Percentiles rank a stretch among this genome's conserved stretches.
These are phyloP conservation scores for Cucurbita moschata DNA, from an alignment of 306 rosid genomes.

Conservation along the genomic window DNA sequence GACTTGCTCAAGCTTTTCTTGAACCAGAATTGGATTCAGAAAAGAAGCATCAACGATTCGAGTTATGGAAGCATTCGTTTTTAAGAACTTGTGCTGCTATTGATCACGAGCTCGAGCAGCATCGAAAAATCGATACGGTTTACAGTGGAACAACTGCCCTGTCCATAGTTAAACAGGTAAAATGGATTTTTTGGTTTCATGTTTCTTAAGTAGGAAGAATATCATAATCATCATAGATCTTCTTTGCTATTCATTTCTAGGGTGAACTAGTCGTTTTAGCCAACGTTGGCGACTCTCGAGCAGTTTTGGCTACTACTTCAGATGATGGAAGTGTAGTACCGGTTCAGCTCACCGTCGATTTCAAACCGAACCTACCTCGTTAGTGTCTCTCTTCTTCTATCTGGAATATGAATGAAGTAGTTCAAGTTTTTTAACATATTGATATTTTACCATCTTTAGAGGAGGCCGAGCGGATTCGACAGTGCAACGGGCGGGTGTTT, in stretches of 20 bases:
- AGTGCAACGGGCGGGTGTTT: constrained; percentile 71
- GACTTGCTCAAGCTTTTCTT: constrained; percentile 42
- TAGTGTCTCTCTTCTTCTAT: constrained; percentile 18
- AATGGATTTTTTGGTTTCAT: background rate
- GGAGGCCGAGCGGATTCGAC: constrained; percentile 72
- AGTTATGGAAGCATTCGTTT: constrained; percentile 72
- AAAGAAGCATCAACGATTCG: constrained; percentile 34
- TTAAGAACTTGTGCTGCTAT: constrained; percentile 69
- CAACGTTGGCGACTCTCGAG: constrained; percentile 93
- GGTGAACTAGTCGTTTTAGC: constrained; percentile 60
- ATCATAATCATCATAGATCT: background rate
- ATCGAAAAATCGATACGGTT: constrained; percentile 61
- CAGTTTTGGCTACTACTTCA: constrained; percentile 65
- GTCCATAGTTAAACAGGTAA: constrained; percentile 77
- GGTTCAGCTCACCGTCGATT: constrained; percentile 74
- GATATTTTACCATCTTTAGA: constrained; percentile 26
- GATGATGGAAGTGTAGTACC: constrained; percentile 63
- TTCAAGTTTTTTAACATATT: background rate
- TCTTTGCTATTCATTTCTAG: constrained; percentile 13
- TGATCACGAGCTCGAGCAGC: constrained; percentile 53
- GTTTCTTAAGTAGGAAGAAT: background rate
- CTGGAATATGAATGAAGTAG: background rate
- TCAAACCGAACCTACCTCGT: constrained; percentile 92
- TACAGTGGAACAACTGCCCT: constrained; percentile 88
- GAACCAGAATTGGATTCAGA: constrained; percentile 33